Percentiles rank a stretch among this genome's conserved stretches.
These are phyloP conservation scores for Komagataella phaffii DNA, from an alignment of 805 yeast species.

Conservation along the genomic window DNA sequence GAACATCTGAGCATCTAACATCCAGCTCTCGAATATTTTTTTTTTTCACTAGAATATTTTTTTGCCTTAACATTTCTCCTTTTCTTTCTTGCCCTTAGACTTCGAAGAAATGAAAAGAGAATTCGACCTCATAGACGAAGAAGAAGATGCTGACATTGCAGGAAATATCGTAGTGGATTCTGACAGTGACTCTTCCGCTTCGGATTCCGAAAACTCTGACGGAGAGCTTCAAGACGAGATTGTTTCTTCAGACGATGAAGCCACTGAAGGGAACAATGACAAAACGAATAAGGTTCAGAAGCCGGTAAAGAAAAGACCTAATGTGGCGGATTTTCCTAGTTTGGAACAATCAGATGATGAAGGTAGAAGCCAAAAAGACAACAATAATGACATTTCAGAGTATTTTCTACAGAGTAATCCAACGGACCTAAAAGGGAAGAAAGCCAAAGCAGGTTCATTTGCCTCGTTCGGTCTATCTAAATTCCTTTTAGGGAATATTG, in stretches of 20 bases:
- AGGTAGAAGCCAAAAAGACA: slow-evolving; percentile 9
- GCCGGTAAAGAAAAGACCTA: slow-evolving; percentile 6
- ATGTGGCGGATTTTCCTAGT: slow-evolving; percentile 17
- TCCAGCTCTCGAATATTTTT: not conserved
- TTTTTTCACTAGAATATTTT: not conserved
- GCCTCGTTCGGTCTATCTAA: slow-evolving; percentile 83
- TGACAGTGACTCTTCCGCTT: slow-evolving; percentile 6
- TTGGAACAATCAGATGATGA: slow-evolving; percentile 33
- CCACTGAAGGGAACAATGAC: slow-evolving; percentile 16
- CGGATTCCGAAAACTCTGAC: slow-evolving; percentile 17
- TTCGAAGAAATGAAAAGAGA: not conserved
- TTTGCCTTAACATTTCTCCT: not conserved
- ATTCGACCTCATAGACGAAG: slow-evolving; percentile 18
- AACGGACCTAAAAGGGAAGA: slow-evolving; percentile 30
- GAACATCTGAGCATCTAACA: not conserved
- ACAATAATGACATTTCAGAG: slow-evolving; percentile 15
- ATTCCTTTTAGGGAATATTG: slow-evolving; percentile 51
- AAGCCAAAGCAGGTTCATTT: slow-evolving; percentile 70
- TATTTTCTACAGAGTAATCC: slow-evolving; percentile 18
- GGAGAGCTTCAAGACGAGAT: slow-evolving; percentile 40
- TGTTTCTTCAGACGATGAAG: slow-evolving; percentile 34
- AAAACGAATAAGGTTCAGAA: slow-evolving; percentile 13
- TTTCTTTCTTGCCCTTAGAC: not conserved
- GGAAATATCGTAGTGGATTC: slow-evolving; percentile 34
- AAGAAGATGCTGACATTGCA: slow-evolving; percentile 51